Base-by-base conservation (phyloP, 1,284 basidiomycete genomes). In the Megacollybia platyphylla region DNA sequence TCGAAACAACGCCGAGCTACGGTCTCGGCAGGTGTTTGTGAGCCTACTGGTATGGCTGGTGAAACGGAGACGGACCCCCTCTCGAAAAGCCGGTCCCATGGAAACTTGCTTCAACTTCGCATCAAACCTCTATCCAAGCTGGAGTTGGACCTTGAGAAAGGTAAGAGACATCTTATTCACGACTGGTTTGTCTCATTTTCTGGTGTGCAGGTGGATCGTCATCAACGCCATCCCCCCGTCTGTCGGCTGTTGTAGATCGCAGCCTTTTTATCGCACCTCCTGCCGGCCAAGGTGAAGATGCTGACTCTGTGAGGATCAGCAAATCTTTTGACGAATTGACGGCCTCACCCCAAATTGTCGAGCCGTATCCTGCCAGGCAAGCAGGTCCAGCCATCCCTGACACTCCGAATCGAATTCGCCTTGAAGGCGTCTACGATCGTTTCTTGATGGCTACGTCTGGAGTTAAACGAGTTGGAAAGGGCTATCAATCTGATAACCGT, bases 361-460 rank as follows among this genome's bases (percentile, higher is more conserved):
- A 83, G 48, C 70, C 80, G 1, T 82, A 82, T 49, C 73, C 76
- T 9, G 53, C 64, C 1, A 61, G 73, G 36, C 57, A 63, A 42
- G 54, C 62, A 2, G 54, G 51, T 32, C 4, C 29, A n/a, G 63
- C 62, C 4, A 47, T 62, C 7, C 62, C 71, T 2, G 71, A 76
- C 46, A 70, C 77, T 0, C 77, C 79, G 0, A 68, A 67, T 42
- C 70, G 65, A 45, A 73, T 68, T 28, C 70, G 67, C 35, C 52
- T 80, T 18, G 83, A 86, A 59, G 72, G 71, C 41, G 77, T 80
- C 8, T 86, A 86, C 48, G 83, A 87, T 50, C 71, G 79, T 32
- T 79, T 86, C 63, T 64, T 87, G 26, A 82, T 84, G 79, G 77
- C 80, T 6, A 81, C 80, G 0, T 73, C 76, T 4, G 78, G 79